Conservation (phyloP, 306 rosid genomes). For the Quercus dentata region DNA sequence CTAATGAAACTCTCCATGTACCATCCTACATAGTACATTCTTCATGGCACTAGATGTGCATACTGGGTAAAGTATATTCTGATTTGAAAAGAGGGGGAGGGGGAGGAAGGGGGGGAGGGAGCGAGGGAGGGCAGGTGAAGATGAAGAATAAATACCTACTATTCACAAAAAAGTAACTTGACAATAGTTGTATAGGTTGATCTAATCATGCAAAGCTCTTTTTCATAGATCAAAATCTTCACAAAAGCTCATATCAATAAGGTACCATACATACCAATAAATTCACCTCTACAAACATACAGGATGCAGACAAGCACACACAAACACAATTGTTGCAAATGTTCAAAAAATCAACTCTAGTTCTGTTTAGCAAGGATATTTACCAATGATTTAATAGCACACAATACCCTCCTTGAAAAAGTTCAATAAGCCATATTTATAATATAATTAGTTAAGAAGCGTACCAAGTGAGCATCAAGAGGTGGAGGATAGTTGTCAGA, state of each 20-base stretch:
- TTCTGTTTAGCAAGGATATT: neutral
- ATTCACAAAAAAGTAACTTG: neutral
- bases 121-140: neutral
- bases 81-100: neutral
- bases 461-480: constrained; percentile 99
- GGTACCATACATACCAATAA: neutral
- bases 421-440: constrained; percentile 16
- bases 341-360: neutral
- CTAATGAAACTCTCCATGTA: neutral
- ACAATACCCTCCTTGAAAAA: constrained; percentile 7
- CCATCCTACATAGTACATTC: neutral
- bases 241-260: neutral
- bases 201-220: neutral
- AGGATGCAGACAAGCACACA: neutral
- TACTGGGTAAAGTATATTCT: neutral
- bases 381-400: neutral
- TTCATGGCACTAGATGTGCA: neutral
- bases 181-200: neutral
- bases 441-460: neutral
- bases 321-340: neutral
- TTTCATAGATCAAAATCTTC: neutral
- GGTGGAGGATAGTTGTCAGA: constrained; percentile 98
- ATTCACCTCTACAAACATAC: neutral
- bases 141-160: neutral
- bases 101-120: no score